Evolutionary conservation across 2,329 filamentous ascomycete genomes (phyloP).

Genomic region (Aspergillus fructus): DNA sequence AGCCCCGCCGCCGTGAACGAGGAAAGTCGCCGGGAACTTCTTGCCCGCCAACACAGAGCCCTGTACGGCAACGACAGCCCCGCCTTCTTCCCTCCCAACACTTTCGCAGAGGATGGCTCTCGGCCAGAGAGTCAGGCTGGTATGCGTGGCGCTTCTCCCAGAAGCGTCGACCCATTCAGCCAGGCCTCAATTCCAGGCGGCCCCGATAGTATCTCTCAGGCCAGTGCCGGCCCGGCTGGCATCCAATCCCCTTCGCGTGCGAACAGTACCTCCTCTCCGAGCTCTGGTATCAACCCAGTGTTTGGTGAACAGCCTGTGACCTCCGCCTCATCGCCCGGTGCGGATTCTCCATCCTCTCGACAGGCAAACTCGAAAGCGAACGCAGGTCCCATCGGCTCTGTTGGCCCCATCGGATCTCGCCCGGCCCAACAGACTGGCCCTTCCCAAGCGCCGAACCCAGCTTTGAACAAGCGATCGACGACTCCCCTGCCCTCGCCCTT

Average conservation of each 20-base stretch:
- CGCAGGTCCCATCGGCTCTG: slow-evolving; percentile 59
- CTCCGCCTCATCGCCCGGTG: slow-evolving; percentile 78
- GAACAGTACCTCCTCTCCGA: slow-evolving; percentile 81
- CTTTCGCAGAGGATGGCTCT: slow-evolving; percentile 67
- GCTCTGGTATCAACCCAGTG: slow-evolving; percentile 41
- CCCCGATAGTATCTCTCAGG: slow-evolving; percentile 53
- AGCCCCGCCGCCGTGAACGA: slow-evolving; percentile 87
- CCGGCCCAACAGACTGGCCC: slow-evolving; percentile 61
- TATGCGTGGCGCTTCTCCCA: slow-evolving; percentile 71
- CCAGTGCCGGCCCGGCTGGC: slow-evolving; percentile 38
- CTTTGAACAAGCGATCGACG: slow-evolving; percentile 76
- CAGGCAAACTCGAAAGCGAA: slow-evolving; percentile 56
- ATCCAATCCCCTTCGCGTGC: slow-evolving; percentile 64
- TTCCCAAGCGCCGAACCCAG: slow-evolving; percentile 52
- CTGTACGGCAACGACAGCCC: slow-evolving; percentile 76
- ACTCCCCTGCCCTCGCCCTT: slow-evolving; percentile 90
- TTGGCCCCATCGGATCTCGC: slow-evolving; percentile 91
- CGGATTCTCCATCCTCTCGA: slow-evolving; percentile 69
- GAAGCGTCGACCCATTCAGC: slow-evolving; percentile 72
- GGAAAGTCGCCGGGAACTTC: slow-evolving; percentile 92
- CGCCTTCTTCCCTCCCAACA: slow-evolving; percentile 65
- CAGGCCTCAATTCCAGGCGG: slow-evolving; percentile 50
- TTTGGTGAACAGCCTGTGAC: slow-evolving; percentile 70
- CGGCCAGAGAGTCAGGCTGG: slow-evolving; percentile 67
- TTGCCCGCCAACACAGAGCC: slow-evolving; percentile 91